A percentile compares a stretch with the other conserved stretches of the same genome.
Evolutionary conservation across 2,329 filamentous ascomycete genomes (phyloP).

Genomic region (Apiospora koreana): DNA sequence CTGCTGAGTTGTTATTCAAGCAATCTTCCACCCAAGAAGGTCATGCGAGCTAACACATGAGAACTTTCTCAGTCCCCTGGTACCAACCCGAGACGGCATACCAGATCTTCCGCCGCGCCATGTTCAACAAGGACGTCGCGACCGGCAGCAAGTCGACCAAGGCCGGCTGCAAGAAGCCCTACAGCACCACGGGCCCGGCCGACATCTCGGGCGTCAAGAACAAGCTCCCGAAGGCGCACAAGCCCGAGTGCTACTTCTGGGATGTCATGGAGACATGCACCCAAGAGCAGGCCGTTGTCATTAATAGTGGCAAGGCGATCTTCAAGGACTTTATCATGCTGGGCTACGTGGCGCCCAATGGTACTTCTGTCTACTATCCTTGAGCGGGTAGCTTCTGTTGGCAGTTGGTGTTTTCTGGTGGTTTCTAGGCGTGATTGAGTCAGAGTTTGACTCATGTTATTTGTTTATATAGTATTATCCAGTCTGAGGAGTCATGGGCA

Average conservation of each 20-base stretch:
- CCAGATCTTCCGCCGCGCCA: conserved; percentile 50
- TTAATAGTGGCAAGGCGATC: conserved; percentile 10
- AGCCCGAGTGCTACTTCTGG: conserved; percentile 17
- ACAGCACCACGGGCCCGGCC: not conserved
- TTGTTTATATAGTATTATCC: not conserved
- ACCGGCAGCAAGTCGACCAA: conserved; percentile 37
- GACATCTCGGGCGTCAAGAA: conserved; percentile 11
- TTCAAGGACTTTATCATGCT: conserved; percentile 12
- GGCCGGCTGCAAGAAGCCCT: not conserved
- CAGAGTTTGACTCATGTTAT: not conserved
- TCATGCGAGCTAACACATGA: not conserved
- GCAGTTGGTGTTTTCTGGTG: not conserved
- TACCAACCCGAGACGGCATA: conserved; percentile 53
- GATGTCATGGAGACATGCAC: conserved; percentile 15
- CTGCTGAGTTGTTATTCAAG: too few species aligned
- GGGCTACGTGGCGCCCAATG: conserved; percentile 10
- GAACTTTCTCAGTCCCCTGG: not conserved
- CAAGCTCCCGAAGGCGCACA: not conserved
- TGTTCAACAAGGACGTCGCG: conserved; percentile 49
- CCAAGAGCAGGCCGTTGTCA: not conserved
- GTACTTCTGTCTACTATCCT: conserved; percentile 7
- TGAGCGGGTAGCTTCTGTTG: not conserved
- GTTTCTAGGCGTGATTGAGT: not conserved
- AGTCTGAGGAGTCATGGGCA: too few species aligned
- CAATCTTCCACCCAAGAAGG: not conserved